Conservation (phyloP, 2,329 filamentous ascomycete genomes). For the Diaporthe sp. region DNA sequence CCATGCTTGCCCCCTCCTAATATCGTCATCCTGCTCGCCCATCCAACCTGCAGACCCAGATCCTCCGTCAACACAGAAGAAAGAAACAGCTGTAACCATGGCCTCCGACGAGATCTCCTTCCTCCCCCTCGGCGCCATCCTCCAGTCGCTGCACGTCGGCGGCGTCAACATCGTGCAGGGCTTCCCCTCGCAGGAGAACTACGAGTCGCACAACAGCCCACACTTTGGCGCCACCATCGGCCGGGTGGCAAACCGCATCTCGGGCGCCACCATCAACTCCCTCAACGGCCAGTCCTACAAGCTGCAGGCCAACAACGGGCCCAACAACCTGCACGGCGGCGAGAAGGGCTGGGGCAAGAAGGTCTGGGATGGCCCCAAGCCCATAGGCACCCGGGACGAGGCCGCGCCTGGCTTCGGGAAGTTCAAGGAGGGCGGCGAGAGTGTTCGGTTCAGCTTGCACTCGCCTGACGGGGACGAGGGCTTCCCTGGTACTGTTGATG, state of each 20-base stretch:
- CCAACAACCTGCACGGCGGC: slow-evolving; percentile 81
- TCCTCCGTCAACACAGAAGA: neutral
- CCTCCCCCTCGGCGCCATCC: slow-evolving; percentile 80
- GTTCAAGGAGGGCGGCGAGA: slow-evolving; percentile 67
- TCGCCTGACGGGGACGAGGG: slow-evolving; percentile 89
- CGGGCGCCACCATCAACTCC: slow-evolving; percentile 73
- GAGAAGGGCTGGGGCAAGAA: slow-evolving; percentile 83
- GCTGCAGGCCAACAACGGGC: slow-evolving; percentile 80
- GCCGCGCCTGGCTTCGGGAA: slow-evolving; percentile 43
- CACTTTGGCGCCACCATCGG: slow-evolving; percentile 97
- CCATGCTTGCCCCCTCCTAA: neutral
- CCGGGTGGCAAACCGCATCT: slow-evolving; percentile 83
- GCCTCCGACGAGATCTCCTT: slow-evolving; percentile 66
- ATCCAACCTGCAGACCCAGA: no score
- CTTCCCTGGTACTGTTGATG: slow-evolving; percentile 86
- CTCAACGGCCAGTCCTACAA: slow-evolving; percentile 78
- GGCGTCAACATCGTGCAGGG: slow-evolving; percentile 89
- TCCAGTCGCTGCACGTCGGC: slow-evolving; percentile 82
- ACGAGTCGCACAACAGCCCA: slow-evolving; percentile 78
- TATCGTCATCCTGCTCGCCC: neutral
- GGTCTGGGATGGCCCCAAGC: slow-evolving; percentile 77
- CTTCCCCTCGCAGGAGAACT: slow-evolving; percentile 81
- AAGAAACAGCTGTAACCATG: slow-evolving; percentile 44
- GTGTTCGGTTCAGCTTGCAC: slow-evolving; percentile 71
- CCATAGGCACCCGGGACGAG: slow-evolving; percentile 61